These are phyloP conservation scores for Adenanthera pavonina DNA, from an alignment of 306 rosid species.

Conservation along the genomic window DNA sequence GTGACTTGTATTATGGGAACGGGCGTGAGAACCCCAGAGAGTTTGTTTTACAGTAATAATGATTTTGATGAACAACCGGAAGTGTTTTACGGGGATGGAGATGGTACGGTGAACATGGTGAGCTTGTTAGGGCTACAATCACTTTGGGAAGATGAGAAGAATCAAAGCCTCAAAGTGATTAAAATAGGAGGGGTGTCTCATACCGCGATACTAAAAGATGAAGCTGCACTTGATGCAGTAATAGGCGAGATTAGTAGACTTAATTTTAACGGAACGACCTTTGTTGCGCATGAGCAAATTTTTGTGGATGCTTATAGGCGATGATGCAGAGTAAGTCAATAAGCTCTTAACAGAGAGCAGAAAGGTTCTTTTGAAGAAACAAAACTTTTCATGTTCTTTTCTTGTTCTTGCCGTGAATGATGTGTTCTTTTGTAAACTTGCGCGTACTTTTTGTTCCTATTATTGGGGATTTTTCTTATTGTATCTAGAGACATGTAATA, in stretches of 20 bases:
- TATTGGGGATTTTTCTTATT: not conserved
- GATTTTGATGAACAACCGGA: constrained; percentile 76
- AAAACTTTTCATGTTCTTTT: not conserved
- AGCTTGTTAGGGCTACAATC: constrained; percentile 72
- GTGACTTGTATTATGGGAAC: constrained; percentile 72
- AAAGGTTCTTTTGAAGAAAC: not conserved
- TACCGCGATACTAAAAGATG: constrained; percentile 57
- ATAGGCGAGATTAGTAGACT: constrained; percentile 49
- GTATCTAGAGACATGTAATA: too few relatives aligned
- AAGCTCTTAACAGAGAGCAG: not conserved
- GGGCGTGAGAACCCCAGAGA: constrained; percentile 67
- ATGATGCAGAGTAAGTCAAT: not conserved
- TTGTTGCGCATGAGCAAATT: constrained; percentile 15
- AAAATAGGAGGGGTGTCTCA: constrained; percentile 66
- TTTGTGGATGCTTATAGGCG: constrained; percentile 7
- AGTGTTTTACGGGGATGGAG: constrained; percentile 74
- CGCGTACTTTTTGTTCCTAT: not conserved
- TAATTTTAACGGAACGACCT: constrained; percentile 44
- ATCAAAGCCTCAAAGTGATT: constrained; percentile 57
- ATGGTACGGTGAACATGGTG: constrained; percentile 85
- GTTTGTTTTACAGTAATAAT: constrained; percentile 52
- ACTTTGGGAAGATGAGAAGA: constrained; percentile 56
- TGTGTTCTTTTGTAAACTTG: too few relatives aligned
- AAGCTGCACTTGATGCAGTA: constrained; percentile 57
- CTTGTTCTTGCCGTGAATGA: not conserved